Evolutionary conservation across 2,329 filamentous ascomycete genomes (phyloP).

Genomic region (Aureobasidium sp.): DNA sequence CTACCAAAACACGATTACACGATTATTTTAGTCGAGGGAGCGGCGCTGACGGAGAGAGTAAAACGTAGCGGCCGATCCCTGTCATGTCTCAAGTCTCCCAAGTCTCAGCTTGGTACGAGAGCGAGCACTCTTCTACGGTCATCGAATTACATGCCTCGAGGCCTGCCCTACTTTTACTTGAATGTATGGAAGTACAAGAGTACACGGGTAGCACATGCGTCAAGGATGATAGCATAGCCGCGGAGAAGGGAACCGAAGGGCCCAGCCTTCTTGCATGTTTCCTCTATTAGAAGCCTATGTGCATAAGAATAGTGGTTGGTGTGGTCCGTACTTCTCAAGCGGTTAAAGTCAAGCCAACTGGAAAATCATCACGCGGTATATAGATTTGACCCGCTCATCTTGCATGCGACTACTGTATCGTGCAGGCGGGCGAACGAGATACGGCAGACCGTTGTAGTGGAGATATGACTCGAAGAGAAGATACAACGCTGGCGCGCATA

Average conservation of each 20-base stretch:
- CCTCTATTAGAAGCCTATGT: slow-evolving; percentile 2
- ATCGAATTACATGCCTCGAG: not conserved
- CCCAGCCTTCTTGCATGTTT: not conserved
- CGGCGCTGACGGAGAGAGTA: not conserved
- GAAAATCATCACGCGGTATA: not conserved
- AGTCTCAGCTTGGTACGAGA: not conserved
- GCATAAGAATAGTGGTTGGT: not conserved
- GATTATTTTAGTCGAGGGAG: not conserved
- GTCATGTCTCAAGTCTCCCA: slow-evolving; percentile 2
- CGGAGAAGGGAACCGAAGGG: not conserved
- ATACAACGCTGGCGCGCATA: no score
- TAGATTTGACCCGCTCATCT: not conserved
- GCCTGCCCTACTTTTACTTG: not conserved
- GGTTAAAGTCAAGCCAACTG: no score
- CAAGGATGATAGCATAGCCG: not conserved
- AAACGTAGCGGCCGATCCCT: slow-evolving; percentile 8
- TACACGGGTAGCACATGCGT: not conserved
- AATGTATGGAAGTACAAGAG: not conserved
- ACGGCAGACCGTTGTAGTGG: not conserved
- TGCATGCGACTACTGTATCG: not conserved
- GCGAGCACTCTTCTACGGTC: not conserved
- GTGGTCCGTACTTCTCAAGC: not conserved
- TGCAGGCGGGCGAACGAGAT: not conserved
- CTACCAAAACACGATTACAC: not conserved
- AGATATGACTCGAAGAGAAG: not conserved